Base-by-base conservation (phyloP, 805 yeast species). In the Jamesozyma hellenica region DNA sequence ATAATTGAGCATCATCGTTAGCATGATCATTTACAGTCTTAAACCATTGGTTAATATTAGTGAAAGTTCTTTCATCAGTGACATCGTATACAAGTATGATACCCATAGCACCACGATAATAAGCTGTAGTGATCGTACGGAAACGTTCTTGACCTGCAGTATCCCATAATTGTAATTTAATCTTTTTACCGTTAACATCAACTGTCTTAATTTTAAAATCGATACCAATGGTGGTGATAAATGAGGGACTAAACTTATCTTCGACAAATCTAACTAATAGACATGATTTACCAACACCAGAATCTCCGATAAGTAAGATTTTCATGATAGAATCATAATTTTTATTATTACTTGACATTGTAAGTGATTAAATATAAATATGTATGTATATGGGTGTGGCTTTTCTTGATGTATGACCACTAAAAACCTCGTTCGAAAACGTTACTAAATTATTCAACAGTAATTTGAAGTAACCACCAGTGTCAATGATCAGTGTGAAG, bases 111-210 rank as follows among this genome's bases (percentile, higher is more conserved):
- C 94, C 94, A 63, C 94, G 76, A 64, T 83, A 83, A 64, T 83
- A 83, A 1, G 94, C 90, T n/a, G 92, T 82, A 36, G 92, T 88
- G 66, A 87, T 87, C 32, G 95, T 85, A 66, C 95, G 76, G 68
- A 87, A 87, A 56, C 96, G 72, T 62, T 87, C 96, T 66, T 87
- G 96, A n/a, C 96, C 96, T 1, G 96, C 96, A 31, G 96, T 87
- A 61, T 87, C 96, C 96, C 96, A 82, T 33, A 90, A 83, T 64
- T 92, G 98, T 59, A 90, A 74, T 67, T 92, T 92, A 64, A 92
- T 83, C 49, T 82, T 82, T 65, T 84, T 83, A 39, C 95, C 96
- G 47, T 90, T 90, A 49, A 88, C 74, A 53, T 90, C 96, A 51
- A 88, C 84, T 23, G 96, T 88, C 66, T 96, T 82, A 61, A 92